A percentile compares a stretch with the other conserved stretches of the same genome.
These are phyloP conservation scores for Corchorus olitorius DNA, from an alignment of 345 rosid species.

Conservation along the genomic window DNA sequence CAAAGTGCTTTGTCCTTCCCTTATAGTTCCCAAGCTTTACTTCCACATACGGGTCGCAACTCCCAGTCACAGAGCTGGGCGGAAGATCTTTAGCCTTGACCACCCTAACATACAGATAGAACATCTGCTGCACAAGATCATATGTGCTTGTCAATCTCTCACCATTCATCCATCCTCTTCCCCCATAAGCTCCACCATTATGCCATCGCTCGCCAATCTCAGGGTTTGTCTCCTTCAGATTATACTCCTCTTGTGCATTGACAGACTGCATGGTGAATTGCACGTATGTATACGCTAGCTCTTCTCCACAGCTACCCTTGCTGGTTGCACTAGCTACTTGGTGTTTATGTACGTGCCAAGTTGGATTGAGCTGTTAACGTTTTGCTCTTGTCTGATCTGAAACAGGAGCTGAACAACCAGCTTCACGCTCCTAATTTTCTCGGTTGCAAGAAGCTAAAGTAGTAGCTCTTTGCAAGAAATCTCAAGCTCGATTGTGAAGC, in stretches of 20 bases:
- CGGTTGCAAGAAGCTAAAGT: slow-evolving; percentile 29
- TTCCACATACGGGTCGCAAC: slow-evolving; percentile 88
- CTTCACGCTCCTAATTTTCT: slow-evolving; percentile 43
- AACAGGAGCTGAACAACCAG: slow-evolving; percentile 30
- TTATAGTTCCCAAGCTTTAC: slow-evolving; percentile 91
- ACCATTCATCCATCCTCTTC: slow-evolving; percentile 58
- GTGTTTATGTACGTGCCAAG: slow-evolving; percentile 28
- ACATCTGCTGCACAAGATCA: slow-evolving; percentile 87
- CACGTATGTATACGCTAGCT: slow-evolving; percentile 31
- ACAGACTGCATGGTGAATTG: slow-evolving; percentile 45
- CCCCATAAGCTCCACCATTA: slow-evolving; percentile 46
- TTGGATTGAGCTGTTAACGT: slow-evolving; percentile 8
- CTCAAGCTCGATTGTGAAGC: slow-evolving; percentile 51
- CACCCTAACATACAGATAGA: slow-evolving; percentile 70
- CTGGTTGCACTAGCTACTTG: slow-evolving; percentile 34
- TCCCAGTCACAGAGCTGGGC: slow-evolving; percentile 58
- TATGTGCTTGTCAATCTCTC: slow-evolving; percentile 66
- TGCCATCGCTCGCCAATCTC: slow-evolving; percentile 78
- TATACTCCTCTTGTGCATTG: slow-evolving; percentile 47
- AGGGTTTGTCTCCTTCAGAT: slow-evolving; percentile 68
- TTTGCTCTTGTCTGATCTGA: slow-evolving; percentile 20
- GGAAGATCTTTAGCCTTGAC: slow-evolving; percentile 82
- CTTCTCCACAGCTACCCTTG: slow-evolving; percentile 26
- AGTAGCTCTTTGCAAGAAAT: slow-evolving; percentile 41
- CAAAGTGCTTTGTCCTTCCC: slow-evolving; percentile 78